A percentile compares a stretch with the other conserved stretches of the same genome.
These are phyloP conservation scores for Pythium myriotylum DNA, from an alignment of 352 stramenopile genomes.

Conservation along the genomic window DNA sequence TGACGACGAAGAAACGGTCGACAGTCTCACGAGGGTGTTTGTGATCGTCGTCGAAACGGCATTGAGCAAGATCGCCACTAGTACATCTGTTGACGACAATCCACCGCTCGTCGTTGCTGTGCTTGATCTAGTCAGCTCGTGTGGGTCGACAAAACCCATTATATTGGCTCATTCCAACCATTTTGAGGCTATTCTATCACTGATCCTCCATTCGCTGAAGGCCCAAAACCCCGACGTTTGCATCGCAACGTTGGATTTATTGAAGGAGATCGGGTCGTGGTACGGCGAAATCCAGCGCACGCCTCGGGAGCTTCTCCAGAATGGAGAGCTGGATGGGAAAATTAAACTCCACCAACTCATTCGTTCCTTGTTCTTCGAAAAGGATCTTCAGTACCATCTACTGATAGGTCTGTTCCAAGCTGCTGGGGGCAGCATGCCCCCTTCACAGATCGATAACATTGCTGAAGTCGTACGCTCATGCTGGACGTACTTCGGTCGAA, in stretches of 20 bases:
- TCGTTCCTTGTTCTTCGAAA: conserved; percentile 77
- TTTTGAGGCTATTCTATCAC: conserved; percentile 55
- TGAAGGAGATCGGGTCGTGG: conserved; percentile 66
- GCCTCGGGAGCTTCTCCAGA: conserved; percentile 47
- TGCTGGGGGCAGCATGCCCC: conserved; percentile 55
- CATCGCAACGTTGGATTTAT: conserved; percentile 53
- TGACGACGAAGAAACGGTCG: conserved; percentile 57
- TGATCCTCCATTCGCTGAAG: conserved; percentile 66
- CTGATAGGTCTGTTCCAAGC: conserved; percentile 72
- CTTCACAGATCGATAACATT: conserved; percentile 64
- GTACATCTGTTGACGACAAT: conserved; percentile 56
- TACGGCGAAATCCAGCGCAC: conserved; percentile 77
- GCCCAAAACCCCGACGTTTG: conserved; percentile 69
- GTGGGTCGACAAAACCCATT: conserved; percentile 51
- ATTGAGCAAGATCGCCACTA: conserved; percentile 54
- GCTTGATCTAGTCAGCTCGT: conserved; percentile 63
- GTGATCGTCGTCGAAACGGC: conserved; percentile 58
- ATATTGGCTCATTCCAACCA: conserved; percentile 75
- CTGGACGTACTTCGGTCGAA: conserved; percentile 69
- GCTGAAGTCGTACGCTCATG: conserved; percentile 74
- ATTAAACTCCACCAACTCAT: conserved; percentile 64
- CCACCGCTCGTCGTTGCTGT: conserved; percentile 49
- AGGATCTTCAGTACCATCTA: conserved; percentile 74
- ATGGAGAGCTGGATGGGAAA: conserved; percentile 52
- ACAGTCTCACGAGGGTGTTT: conserved; percentile 69